Evolutionary conservation across 768 basidiomycete species (phyloP).

Genomic region (Tylopilus subfusipes): DNA sequence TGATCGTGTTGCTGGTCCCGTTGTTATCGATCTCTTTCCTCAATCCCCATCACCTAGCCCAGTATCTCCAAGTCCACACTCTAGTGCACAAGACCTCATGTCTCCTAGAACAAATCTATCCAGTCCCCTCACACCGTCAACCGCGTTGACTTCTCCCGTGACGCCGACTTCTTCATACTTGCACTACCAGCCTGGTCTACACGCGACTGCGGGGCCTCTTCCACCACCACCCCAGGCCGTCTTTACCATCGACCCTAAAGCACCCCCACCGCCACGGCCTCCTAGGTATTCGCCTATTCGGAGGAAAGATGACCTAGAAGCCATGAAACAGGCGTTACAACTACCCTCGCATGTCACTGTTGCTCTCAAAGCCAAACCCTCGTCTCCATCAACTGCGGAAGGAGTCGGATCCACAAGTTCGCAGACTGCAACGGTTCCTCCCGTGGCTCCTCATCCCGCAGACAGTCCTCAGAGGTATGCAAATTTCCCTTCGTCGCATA

Average conservation of each 20-base stretch:
- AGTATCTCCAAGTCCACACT: slow-evolving; percentile 25
- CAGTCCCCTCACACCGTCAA: slow-evolving; percentile 26
- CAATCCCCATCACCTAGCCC: slow-evolving; percentile 29
- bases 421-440: slow-evolving; percentile 3
- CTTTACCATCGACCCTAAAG: slow-evolving; percentile 44
- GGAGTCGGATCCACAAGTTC: slow-evolving; percentile 26
- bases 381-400: slow-evolving; percentile 18
- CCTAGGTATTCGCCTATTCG: slow-evolving; percentile 58
- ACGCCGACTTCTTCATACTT: slow-evolving; percentile 42
- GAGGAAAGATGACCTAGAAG: slow-evolving; percentile 48
- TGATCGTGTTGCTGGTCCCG: slow-evolving; percentile 59
- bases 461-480: slow-evolving; percentile 21
- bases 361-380: slow-evolving; percentile 31
- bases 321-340: slow-evolving; percentile 57
- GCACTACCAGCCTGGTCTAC: slow-evolving; percentile 62
- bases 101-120: slow-evolving; percentile 23
- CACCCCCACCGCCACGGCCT: slow-evolving; percentile 57
- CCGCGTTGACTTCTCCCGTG: slow-evolving; percentile 27
- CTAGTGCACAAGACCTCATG: slow-evolving; percentile 29
- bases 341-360: slow-evolving; percentile 53
- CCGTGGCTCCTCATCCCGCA: not conserved
- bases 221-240: slow-evolving; percentile 64
- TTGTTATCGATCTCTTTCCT: slow-evolving; percentile 49
- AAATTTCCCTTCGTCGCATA: not conserved
- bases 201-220: slow-evolving; percentile 70